These are phyloP conservation scores for Pythium biforme DNA, from an alignment of 352 stramenopile species.

Conservation along the genomic window DNA sequence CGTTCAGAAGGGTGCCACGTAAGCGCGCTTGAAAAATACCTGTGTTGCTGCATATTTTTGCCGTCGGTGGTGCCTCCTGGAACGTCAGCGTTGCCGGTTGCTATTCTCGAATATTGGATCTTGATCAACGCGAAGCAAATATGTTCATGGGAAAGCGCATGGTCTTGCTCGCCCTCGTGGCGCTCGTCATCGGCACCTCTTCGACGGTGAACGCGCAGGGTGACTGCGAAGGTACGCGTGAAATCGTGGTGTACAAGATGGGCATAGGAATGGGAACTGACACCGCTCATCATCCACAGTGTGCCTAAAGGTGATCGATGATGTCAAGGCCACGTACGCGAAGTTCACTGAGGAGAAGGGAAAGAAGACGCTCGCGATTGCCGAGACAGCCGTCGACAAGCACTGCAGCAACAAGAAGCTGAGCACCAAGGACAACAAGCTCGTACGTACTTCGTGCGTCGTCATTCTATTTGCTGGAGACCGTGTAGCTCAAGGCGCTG, in stretches of 20 bases:
- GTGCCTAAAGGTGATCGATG: conserved; percentile 90
- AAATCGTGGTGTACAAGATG: not conserved
- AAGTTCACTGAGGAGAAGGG: conserved; percentile 67
- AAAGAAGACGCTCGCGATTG: conserved; percentile 78
- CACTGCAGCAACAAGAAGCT: conserved; percentile 81
- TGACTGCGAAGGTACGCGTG: conserved; percentile 88
- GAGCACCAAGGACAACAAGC: conserved; percentile 89
- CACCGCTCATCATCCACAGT: conserved; percentile 42
- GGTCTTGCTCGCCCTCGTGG: conserved; percentile 67
- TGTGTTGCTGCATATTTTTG: conserved; percentile 23
- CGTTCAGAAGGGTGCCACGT: not conserved
- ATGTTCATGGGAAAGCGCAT: conserved; percentile 57
- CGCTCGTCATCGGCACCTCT: conserved; percentile 44
- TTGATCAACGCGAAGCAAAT: not conserved
- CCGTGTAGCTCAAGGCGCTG: not conserved
- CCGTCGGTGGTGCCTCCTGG: conserved; percentile 1
- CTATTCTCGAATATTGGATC: conserved; percentile 34
- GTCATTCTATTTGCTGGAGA: not conserved
- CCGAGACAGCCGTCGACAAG: conserved; percentile 83
- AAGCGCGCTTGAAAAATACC: conserved; percentile 27
- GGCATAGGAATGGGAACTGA: not conserved
- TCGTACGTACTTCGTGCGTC: conserved; percentile 43
- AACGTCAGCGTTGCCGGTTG: conserved; percentile 16
- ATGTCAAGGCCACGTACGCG: conserved; percentile 73
- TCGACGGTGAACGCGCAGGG: conserved; percentile 44